Evolutionary conservation across 2,329 filamentous ascomycete species (phyloP), one percentile per base, ranked within the genome.

Genomic region (Aspergillus sp.): DNA sequence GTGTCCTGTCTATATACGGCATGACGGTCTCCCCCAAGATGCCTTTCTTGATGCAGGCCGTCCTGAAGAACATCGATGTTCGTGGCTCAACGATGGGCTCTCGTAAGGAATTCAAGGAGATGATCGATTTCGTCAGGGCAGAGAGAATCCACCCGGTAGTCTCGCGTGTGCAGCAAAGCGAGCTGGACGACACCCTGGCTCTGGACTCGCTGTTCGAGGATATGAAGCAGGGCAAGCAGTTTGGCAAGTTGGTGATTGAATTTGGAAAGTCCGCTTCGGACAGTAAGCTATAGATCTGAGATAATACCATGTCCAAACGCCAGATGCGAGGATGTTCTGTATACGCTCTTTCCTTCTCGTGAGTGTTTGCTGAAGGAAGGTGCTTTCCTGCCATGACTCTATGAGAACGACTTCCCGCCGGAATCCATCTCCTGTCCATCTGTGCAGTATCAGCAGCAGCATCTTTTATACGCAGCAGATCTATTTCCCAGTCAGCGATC

Each of bases 31-130:
- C 76, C 0, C 90, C 91, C 1, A 88, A 85, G 70, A 91, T 94
- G 83, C 81, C 87, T 44, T 96, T 87, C 78, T 60, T 80, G 8
- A 95, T 96, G 86, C 69, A 75, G 50, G 89, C 89, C 0, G 85
- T 93, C 9, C 68, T 97, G 50, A 86, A 84, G 66, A 95, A 97
- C 60, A 79, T 96, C 45, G 91, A 97, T 56, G 76, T 97, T 29
- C 79, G 79, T 42, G 91, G 93, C 12, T 83, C 80, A 9, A 96
- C 90, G 0, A 95, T 97, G 90, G 91, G 91, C 0, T 94, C 88
- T 29, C 78, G 86, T 40, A 82, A 80, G 61, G 93, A 97, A 69
- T 97, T 96, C 61, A 74, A 74, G n/a, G 87, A 93, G 26, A 95
- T 97, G 88, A 76, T 96, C 4, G 75, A 77, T 1, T 95, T 95